Evolutionary conservation across 140 eudicot genomes (phyloP).

Genomic region (Eryngium alpinum): DNA sequence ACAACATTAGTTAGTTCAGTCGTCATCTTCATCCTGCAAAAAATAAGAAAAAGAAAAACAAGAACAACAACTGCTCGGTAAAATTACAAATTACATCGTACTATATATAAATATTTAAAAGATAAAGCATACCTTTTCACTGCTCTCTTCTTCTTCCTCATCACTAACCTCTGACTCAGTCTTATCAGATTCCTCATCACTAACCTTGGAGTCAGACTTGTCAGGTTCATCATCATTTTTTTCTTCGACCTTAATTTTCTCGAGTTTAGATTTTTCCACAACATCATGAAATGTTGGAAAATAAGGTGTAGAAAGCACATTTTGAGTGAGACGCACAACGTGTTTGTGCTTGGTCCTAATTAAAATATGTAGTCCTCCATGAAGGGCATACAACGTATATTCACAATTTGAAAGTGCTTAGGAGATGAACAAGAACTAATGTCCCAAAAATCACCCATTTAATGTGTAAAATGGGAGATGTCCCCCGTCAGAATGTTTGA

Average conservation of each 20-base stretch:
- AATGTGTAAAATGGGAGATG: no score
- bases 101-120: no score
- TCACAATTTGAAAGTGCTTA: no score
- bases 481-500: no score
- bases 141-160: conserved; percentile 47
- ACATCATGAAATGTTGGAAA: no score
- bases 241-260: conserved; percentile 27
- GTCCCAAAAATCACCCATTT: no score
- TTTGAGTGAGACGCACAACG: no score
- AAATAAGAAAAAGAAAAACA: neutral
- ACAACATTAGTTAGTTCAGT: neutral
- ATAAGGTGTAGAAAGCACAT: no score
- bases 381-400: no score
- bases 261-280: neutral
- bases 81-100: neutral
- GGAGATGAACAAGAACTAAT: no score
- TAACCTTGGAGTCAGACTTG: conserved; percentile 64
- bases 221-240: conserved; percentile 51
- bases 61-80: neutral
- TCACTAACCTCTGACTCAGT: neutral
- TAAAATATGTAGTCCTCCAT: no score
- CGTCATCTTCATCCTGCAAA: neutral
- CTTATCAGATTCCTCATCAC: conserved; percentile 12
- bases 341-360: no score
- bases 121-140: conserved; percentile 52